These are phyloP conservation scores for Gentiana straminea DNA, from an alignment of 257 asterid genomes.

Conservation along the genomic window DNA sequence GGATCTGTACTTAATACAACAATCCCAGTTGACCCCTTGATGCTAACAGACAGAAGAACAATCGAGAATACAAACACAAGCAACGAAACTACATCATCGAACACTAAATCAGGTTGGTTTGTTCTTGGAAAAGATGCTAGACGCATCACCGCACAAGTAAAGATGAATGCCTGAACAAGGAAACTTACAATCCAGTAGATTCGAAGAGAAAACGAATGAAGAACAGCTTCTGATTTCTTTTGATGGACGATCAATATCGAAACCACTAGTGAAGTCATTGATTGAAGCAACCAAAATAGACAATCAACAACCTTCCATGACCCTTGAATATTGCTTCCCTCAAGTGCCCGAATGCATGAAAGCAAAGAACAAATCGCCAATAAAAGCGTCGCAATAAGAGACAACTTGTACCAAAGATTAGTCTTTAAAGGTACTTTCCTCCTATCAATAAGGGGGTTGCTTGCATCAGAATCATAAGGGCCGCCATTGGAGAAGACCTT, in stretches of 20 bases:
- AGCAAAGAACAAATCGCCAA: slow-evolving; percentile 28
- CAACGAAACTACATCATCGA: slow-evolving; percentile 28
- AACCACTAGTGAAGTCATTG: slow-evolving; percentile 34
- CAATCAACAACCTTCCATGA: slow-evolving; percentile 48
- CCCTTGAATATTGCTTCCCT: not conserved
- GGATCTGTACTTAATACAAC: not conserved
- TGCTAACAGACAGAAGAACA: not conserved
- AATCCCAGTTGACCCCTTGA: slow-evolving; percentile 1
- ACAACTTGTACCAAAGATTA: slow-evolving; percentile 40
- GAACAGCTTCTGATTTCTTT: slow-evolving; percentile 47
- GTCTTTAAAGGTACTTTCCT: slow-evolving; percentile 24
- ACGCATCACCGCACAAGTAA: slow-evolving; percentile 35
- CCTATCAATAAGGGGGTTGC: slow-evolving; percentile 38
- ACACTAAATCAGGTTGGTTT: slow-evolving; percentile 22
- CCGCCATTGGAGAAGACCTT: slow-evolving; percentile 31
- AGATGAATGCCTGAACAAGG: slow-evolving; percentile 34
- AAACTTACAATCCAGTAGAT: slow-evolving; percentile 49
- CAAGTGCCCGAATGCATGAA: slow-evolving; percentile 32
- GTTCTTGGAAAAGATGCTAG: slow-evolving; percentile 29
- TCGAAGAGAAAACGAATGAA: slow-evolving; percentile 57
- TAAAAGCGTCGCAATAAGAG: slow-evolving; percentile 27
- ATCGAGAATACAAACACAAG: not conserved
- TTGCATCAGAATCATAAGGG: slow-evolving; percentile 24
- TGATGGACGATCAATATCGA: slow-evolving; percentile 42
- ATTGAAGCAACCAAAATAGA: slow-evolving; percentile 57